Evolutionary conservation across 768 basidiomycete species (phyloP).

Genomic region (Cantharellus anzutake): DNA sequence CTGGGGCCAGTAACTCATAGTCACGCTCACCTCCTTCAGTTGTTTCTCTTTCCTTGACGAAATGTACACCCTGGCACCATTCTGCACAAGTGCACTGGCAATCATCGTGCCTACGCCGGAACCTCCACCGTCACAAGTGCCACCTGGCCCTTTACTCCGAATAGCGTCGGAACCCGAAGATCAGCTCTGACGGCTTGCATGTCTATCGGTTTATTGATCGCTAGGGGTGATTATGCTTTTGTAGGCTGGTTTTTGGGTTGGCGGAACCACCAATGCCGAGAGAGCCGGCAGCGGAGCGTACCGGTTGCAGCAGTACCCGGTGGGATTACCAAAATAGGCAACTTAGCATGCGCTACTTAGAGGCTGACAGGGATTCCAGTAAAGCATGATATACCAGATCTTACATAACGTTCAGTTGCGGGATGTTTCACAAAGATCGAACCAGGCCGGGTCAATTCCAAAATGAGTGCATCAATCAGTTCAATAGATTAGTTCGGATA

Average conservation of each 20-base stretch:
- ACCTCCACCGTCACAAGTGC: constrained; percentile 64
- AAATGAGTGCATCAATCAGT: no score
- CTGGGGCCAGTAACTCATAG: not conserved
- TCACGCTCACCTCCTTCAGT: constrained; percentile 38
- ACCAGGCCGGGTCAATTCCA: not conserved
- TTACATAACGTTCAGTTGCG: not conserved
- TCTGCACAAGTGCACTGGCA: constrained; percentile 60
- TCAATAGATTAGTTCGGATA: no score
- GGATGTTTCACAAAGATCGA: not conserved
- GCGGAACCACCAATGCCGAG: not conserved
- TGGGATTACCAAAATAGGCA: not conserved
- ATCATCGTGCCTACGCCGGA: constrained; percentile 76
- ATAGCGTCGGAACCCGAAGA: constrained; percentile 22
- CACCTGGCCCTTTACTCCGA: constrained; percentile 51
- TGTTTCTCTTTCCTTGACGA: constrained; percentile 67
- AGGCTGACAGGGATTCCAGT: not conserved
- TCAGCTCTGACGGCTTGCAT: not conserved
- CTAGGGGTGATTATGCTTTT: no score
- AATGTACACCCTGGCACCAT: constrained; percentile 81
- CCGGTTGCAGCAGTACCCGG: not conserved
- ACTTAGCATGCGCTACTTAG: not conserved
- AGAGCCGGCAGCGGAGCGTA: not conserved
- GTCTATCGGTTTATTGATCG: no score
- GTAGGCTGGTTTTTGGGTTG: not conserved
- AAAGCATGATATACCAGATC: not conserved